These are phyloP conservation scores for Teratosphaeriaceae sp. DNA, from an alignment of 2,329 filamentous ascomycete genomes.

Conservation along the genomic window DNA sequence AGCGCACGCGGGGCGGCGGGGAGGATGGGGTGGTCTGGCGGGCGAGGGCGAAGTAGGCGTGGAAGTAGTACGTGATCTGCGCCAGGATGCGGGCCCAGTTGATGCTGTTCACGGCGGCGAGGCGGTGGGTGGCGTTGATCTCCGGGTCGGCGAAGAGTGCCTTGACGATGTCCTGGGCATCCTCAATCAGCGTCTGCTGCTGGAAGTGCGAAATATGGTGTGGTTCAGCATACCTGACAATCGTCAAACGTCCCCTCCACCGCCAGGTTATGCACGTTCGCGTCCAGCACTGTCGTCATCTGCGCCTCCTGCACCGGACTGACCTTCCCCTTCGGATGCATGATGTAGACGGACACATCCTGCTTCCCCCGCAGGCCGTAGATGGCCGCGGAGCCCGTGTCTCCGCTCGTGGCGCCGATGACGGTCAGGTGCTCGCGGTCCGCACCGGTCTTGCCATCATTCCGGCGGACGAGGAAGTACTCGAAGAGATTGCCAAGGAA, in stretches of 20 bases:
- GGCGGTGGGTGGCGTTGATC: conserved; percentile 73
- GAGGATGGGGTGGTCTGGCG: conserved; percentile 54
- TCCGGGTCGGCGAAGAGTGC: conserved; percentile 80
- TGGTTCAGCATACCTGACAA: conserved; percentile 85
- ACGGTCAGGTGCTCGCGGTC: conserved; percentile 77
- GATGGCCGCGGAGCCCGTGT: conserved; percentile 91
- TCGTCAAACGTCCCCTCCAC: conserved; percentile 92
- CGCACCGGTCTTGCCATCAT: conserved; percentile 55
- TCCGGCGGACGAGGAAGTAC: conserved; percentile 72
- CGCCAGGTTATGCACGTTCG: conserved; percentile 87
- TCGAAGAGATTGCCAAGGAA: conserved; percentile 96
- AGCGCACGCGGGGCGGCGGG: conserved; percentile 66
- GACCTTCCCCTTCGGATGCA: conserved; percentile 85
- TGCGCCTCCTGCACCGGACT: conserved; percentile 91
- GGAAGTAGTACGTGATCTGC: conserved; percentile 96
- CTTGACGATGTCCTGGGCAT: conserved; percentile 80
- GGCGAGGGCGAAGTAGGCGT: conserved; percentile 80
- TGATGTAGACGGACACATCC: conserved; percentile 92
- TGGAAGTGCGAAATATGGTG: too few relatives aligned
- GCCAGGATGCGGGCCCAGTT: conserved; percentile 94
- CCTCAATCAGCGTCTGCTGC: too few relatives aligned
- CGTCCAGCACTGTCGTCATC: conserved; percentile 90
- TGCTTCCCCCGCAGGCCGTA: conserved; percentile 93
- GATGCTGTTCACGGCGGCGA: conserved; percentile 93
- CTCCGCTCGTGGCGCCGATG: conserved; percentile 78